Evolutionary conservation across 257 asterid genomes (phyloP).

Genomic region (Solanum verrucosum): DNA sequence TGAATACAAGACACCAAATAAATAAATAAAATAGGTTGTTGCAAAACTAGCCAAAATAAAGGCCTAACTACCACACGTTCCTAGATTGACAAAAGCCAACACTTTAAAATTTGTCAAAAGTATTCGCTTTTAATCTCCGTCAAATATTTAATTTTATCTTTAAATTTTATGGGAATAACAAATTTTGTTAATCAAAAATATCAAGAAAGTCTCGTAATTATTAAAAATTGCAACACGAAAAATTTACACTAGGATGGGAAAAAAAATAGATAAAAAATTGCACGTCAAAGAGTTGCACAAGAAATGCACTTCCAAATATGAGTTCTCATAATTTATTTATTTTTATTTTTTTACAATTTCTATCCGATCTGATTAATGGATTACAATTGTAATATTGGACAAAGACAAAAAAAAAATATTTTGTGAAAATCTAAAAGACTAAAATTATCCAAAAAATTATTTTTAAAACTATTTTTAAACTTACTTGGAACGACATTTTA

Average conservation of each 20-base stretch:
- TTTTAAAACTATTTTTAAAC: too few species aligned
- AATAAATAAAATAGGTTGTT: neutral
- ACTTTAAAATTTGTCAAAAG: neutral
- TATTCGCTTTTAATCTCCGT: neutral
- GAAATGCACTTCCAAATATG: neutral
- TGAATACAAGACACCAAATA: too few species aligned
- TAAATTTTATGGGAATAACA: neutral
- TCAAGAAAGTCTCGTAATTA: too few species aligned
- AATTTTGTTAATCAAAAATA: neutral
- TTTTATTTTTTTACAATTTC: too few species aligned
- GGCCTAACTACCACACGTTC: neutral
- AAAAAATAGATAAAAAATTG: too few species aligned
- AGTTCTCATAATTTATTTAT: neutral
- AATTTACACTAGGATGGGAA: neutral
- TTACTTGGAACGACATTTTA: neutral
- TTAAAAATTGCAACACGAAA: neutral
- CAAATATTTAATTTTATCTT: too few species aligned
- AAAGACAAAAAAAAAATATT: too few species aligned
- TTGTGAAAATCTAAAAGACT: too few species aligned
- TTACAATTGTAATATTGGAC: too few species aligned
- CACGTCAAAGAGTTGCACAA: neutral
- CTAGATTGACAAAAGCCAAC: neutral
- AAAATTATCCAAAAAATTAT: fast-evolving
- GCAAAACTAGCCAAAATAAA: neutral
- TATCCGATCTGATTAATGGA: too few species aligned